phyloP scores from a whole-genome alignment of 306 rosid species.

The Canavalia ensiformis region DNA sequence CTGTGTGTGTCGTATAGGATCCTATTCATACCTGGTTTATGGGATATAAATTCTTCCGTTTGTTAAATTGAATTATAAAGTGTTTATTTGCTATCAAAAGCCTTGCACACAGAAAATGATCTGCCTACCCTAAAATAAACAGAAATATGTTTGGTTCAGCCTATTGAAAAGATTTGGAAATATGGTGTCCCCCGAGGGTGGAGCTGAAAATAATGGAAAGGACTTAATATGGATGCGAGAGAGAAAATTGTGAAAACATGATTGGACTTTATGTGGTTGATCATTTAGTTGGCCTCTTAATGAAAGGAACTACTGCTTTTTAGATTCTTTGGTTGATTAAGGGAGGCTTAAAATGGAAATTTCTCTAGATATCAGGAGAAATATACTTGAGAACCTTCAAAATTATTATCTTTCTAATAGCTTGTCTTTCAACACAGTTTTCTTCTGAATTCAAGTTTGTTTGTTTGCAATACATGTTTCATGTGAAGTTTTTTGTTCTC shows the following conservation, averaged over 20 bases:
- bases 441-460: constrained; percentile 32
- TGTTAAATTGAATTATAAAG: constrained; percentile 1
- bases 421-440: constrained; percentile 8
- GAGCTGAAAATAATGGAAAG: constrained; percentile 14
- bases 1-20: constrained; percentile 3
- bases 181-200: background rate
- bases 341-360: constrained; percentile 7
- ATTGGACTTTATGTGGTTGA: constrained; percentile 8
- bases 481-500: background rate
- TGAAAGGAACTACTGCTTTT: background rate
- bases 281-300: constrained; percentile 4
- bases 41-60: background rate
- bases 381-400: background rate
- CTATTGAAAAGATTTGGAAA: background rate
- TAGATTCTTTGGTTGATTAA: background rate
- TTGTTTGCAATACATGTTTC: background rate
- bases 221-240: background rate
- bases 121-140: background rate
- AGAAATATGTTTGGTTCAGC: background rate
- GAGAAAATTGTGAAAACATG: background rate
- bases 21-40: background rate
- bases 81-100: constrained; percentile 7
- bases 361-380: constrained; percentile 10
- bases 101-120: constrained; percentile 4
- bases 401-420: background rate